Evolutionary conservation across 2,329 filamentous ascomycete species (phyloP).

Genomic region (Neofusicoccum laricinum): DNA sequence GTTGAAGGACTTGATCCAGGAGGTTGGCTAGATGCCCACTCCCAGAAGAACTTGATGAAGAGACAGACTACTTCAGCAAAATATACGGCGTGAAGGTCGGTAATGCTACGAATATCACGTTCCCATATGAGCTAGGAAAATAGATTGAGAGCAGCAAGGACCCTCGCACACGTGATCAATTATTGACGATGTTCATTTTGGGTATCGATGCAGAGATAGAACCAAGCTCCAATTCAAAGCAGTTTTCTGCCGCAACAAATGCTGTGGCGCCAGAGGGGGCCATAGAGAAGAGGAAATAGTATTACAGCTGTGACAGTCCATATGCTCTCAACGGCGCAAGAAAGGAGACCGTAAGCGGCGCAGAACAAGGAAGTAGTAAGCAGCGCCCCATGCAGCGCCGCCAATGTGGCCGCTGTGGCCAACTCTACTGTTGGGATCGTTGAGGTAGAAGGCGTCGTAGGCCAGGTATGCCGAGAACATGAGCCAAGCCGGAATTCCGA

Average conservation of each 20-base stretch:
- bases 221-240: neutral
- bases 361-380: constrained; percentile 28
- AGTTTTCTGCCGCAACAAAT: neutral
- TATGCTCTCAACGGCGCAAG: neutral
- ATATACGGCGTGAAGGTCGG: too few species aligned
- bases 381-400: constrained; percentile 38
- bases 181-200: neutral
- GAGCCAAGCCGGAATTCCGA: constrained; percentile 42
- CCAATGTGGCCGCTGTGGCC: constrained; percentile 48
- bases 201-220: neutral
- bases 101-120: too few species aligned
- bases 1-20: constrained; percentile 10
- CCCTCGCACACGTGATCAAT: too few species aligned
- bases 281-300: neutral
- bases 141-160: too few species aligned
- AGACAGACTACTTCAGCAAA: neutral
- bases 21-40: neutral
- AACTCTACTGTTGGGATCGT: constrained; percentile 25
- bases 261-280: neutral
- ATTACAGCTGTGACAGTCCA: neutral
- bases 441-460: constrained; percentile 39
- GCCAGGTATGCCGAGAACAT: constrained; percentile 34
- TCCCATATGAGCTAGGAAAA: too few species aligned
- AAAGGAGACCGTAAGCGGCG: neutral
- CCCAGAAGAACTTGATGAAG: neutral